Base-by-base conservation (phyloP, 1,139 yeast genomes). In the Candida neerlandica region DNA sequence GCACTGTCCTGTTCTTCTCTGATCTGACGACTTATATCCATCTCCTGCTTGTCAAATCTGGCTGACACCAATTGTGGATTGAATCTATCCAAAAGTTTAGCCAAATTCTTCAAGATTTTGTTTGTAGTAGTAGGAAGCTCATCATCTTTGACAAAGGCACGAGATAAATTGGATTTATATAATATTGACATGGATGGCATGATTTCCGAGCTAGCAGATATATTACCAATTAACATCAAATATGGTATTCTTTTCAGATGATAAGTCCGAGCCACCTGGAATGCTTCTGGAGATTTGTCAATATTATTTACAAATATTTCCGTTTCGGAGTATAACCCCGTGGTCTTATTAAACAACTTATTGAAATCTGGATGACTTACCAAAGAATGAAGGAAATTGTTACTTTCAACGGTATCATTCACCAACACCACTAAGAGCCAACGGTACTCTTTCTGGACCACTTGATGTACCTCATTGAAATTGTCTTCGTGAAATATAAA, bases 1-100 rank as follows among this genome's bases (percentile, higher is more conserved):
- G 86, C 86, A 45, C 71, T 77, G 56, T 82, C 86, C 58, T 82
- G 87, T 56, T 79, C 79, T 55, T 78, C 77, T 58, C 82, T 78
- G 38, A 82, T 61, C 27, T 73, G 43, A 45, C 86, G 64, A 38
- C 84, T 71, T 44, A 73, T 61, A 51, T 82, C 84, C 43, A 78
- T 73, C 55, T 81, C 85, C 55, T 76, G 79, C 56, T 75, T 77
- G 60, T 82, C 86, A 43, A 69, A 69, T 43, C 82, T 63, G 38
- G 79, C 77, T 2, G 80, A 66, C 1, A 82, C 65, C 30, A 82
- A 61, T 58, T 82, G 86, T 0, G 86, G 84, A 50, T 75, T 77
- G 61, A 71, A 81, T 45, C 70, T 68, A 6, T 69, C 74, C 12
- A 78, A 53, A 1, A 70, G 58, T 51, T 67, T 73, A 41, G 60